Base-by-base conservation (phyloP, 192 early-diverging fungal genomes). In the Coemansia umbellata region DNA sequence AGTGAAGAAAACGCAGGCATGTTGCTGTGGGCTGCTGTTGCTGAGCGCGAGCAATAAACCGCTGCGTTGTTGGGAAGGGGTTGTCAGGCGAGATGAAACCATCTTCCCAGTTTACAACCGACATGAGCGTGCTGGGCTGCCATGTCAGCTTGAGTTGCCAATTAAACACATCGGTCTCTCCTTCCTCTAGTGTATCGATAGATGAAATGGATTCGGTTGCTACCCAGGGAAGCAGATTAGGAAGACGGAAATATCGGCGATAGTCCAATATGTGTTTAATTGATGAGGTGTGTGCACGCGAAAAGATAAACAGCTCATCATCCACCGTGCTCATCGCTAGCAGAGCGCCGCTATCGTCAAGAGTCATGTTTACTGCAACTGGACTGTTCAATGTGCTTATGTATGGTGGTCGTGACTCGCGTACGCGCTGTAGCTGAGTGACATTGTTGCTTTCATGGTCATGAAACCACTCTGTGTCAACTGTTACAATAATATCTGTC, bases 381-480 rank as follows among this genome's bases (percentile, higher is more conserved):
- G 72, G 72, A 51, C 65, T 68, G 60, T 75, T 75, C 10, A 75
- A 57, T n/a, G 72, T 75, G 65, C 72, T 75, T 36, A 75, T 66
- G 33, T 75, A 75, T 8, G 72, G 72, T 14, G 63, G 72, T n/a
- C 72, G 72, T 44, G 72, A 75, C 53, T 75, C 72, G 35, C 72
- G 72, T 39, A 75, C 63, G 18, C 72, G 64, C 60, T 75, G 72
- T 15, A 75, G 57, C 60, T 75, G 72, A 21, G 65, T 60, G 35
- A 75, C 61, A 33, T 64, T 63, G 17, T 40, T 17, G 57, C 72
- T 68, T 31, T 66, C 72, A 26, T 60, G 56, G 61, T 75, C 72
- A 28, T 57, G 65, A 60, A 75, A 75, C 74, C 74, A 77, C 50
- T 70, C 58, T 0, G 74, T 70, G 31, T 77, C 74, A 3, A 77